A percentile compares a stretch with the other conserved stretches of the same genome.
These are phyloP conservation scores for Rutidosis leptorrhynchoides DNA, from an alignment of 129 eudicot genomes.

Conservation along the genomic window DNA sequence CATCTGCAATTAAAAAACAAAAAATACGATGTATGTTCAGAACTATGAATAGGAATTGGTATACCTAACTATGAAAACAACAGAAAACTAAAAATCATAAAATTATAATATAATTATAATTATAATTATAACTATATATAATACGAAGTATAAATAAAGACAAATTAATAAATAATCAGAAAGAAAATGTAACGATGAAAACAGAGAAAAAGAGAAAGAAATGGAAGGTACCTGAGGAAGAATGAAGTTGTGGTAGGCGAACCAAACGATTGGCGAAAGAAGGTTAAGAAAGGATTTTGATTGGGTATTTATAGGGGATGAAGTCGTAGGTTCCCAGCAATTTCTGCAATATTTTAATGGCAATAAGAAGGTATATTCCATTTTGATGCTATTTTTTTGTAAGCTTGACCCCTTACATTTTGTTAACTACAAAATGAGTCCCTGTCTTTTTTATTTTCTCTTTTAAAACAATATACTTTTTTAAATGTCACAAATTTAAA, in stretches of 20 bases:
- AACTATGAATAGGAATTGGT: conserved; percentile 4
- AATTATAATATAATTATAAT: background rate
- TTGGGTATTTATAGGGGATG: conserved; percentile 30
- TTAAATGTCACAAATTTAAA: too few species aligned
- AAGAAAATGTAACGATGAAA: background rate
- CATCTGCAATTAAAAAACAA: conserved; percentile 31
- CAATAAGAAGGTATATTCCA: background rate
- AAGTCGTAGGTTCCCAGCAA: conserved; percentile 9
- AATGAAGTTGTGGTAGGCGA: conserved; percentile 17
- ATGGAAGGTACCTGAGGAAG: conserved; percentile 21
- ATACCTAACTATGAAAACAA: background rate
- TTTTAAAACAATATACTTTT: too few species aligned
- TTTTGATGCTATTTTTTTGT: too few species aligned
- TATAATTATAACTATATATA: background rate
- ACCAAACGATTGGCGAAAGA: conserved; percentile 25
- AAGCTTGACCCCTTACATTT: background rate
- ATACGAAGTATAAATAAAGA: background rate
- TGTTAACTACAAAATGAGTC: background rate
- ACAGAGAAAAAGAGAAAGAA: conserved; percentile 2
- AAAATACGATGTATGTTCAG: background rate
- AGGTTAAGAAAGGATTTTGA: conserved; percentile 9
- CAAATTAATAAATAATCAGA: background rate
- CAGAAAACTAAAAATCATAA: too few species aligned
- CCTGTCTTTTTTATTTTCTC: background rate
- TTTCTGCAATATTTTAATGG: background rate